These are phyloP conservation scores for Suaeda aralocaspica DNA, from an alignment of 148 eudicot species.

Conservation along the genomic window DNA sequence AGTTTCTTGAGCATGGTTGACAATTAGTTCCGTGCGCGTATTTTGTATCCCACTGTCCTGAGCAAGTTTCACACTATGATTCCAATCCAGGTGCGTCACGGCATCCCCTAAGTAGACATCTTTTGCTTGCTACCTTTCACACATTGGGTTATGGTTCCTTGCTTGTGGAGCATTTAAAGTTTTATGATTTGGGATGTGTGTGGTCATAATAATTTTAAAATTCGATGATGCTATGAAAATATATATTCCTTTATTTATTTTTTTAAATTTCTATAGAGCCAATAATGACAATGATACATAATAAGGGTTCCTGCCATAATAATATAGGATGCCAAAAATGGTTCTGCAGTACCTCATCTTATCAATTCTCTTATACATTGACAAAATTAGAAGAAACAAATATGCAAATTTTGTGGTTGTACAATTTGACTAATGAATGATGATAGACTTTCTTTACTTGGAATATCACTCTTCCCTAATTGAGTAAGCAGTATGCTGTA, in stretches of 20 bases:
- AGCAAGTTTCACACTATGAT: not conserved
- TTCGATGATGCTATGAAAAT: not conserved
- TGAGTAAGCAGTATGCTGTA: not conserved
- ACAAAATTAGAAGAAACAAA: constrained; percentile 3
- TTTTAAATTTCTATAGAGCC: too few species aligned
- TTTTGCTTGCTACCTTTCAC: constrained; percentile 14
- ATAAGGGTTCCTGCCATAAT: not conserved
- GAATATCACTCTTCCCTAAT: not conserved
- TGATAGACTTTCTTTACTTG: too few species aligned
- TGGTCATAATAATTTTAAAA: not conserved
- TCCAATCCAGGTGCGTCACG: constrained; percentile 17
- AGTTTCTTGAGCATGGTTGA: not conserved
- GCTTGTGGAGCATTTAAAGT: not conserved
- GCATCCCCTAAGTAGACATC: not conserved
- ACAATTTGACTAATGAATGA: constrained; percentile 7
- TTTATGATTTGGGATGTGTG: not conserved
- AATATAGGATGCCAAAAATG: not conserved
- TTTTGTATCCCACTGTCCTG: not conserved
- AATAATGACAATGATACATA: not conserved
- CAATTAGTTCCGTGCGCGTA: not conserved
- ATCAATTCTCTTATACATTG: not conserved
- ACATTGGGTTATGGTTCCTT: not conserved
- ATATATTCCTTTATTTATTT: not conserved
- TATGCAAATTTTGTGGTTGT: not conserved
- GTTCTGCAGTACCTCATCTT: not conserved